Percentiles rank a stretch among this genome's conserved stretches.
Conservation (phyloP, 345 rosid genomes). For the Populus pruinosa region DNA sequence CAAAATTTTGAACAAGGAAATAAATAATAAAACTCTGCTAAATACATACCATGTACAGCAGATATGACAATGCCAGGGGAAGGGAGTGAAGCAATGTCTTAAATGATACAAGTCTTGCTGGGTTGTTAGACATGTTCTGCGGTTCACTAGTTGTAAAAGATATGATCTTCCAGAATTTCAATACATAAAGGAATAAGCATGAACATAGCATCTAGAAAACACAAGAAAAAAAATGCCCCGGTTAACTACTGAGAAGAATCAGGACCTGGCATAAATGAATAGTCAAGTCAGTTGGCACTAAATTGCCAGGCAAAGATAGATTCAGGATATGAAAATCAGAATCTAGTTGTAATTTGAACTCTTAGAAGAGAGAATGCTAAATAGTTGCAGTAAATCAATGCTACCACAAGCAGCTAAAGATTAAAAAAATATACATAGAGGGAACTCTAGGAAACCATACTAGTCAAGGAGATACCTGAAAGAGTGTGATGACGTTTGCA, state of each 20-base stretch:
- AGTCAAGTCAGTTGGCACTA: background rate
- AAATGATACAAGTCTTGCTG: constrained; percentile 14
- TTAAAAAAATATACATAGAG: background rate
- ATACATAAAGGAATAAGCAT: constrained; percentile 20
- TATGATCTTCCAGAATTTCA: constrained; percentile 19
- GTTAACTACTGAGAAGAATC: background rate
- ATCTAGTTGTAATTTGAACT: background rate
- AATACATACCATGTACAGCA: constrained; percentile 26
- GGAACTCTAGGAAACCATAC: background rate
- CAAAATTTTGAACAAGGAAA: background rate
- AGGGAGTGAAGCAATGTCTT: constrained; percentile 18
- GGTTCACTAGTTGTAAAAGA: constrained; percentile 22
- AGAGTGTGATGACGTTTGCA: constrained; percentile 63
- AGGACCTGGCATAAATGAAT: background rate
- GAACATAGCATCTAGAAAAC: constrained; percentile 19
- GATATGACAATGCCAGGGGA: constrained; percentile 22
- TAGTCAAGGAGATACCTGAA: constrained; percentile 46
- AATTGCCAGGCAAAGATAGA: background rate
- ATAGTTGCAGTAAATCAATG: background rate
- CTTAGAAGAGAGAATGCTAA: background rate
- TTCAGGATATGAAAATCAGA: background rate
- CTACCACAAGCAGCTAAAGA: background rate
- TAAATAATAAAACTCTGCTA: background rate
- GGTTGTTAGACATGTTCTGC: background rate
- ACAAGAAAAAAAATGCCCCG: background rate